Base-by-base conservation (phyloP, 2,329 filamentous ascomycete species). In the Fusarium protoensiforme region DNA sequence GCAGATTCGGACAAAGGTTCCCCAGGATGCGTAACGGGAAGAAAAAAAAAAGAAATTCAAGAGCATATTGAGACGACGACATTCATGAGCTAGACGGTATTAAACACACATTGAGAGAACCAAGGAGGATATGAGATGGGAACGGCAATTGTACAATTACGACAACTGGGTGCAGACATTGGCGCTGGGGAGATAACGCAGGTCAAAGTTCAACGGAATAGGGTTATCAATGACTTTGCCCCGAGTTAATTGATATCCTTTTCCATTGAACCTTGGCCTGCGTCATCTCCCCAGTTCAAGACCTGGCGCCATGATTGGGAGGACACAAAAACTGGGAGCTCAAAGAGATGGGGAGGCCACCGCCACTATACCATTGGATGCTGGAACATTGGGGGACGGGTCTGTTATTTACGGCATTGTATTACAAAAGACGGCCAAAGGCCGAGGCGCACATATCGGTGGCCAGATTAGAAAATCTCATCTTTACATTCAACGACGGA, bases 1-100 rank as follows among this genome's bases (percentile, higher is more conserved):
- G 68, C 93, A 96, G 84, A 85, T 97, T 77, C 91, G 91, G 82
- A 96, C 94, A 27, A 91, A 87, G 79, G 88, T 82, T 22, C 80
- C 82, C 4, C 57, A 77, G 14, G 73, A 75, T 38, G 65, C 64
- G 36, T 73, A 29, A 71, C 35, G 31, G n/a, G n/a, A n/a, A n/a
- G n/a, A n/a, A n/a, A n/a, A n/a, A n/a, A 38, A 29, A 13, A 4
- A 18, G n/a, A 29, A 5, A 43, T 11, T 36, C 35, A 24, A n/a
- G 24, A 24, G 9, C 6, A 41, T 20, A 22, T 43, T 59, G 27
- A 41, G 31, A 24, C 51, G 51, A 54, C 31, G 31, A 56, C 3
- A 36, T 56, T 56, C 31, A 51, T 51, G 29, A 36, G 31, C 53
- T 29, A 54, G 51, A 54, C 20, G 51, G 22, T 22, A 46, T 46